A percentile compares a stretch with the other conserved stretches of the same genome.
These are phyloP conservation scores for Hyphodiscus sp. DNA, from an alignment of 2,329 filamentous ascomycete genomes.

Conservation along the genomic window DNA sequence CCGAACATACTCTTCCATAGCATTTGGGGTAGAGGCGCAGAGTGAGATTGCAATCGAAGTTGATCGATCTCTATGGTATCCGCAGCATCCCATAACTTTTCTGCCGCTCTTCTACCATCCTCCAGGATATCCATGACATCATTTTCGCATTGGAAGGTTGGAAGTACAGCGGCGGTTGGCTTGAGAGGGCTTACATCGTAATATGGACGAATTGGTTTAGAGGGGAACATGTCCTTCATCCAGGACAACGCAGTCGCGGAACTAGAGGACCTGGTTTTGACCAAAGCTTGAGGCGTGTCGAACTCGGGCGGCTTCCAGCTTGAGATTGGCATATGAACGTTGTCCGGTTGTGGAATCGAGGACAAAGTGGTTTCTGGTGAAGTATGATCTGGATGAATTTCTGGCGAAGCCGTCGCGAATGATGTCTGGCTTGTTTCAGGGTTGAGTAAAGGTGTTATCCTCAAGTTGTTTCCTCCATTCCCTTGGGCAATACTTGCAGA, in stretches of 20 bases:
- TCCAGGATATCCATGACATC: slow-evolving; percentile 9
- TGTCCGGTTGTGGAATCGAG: neutral
- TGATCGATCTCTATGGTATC: slow-evolving; percentile 1
- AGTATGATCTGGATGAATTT: slow-evolving; percentile 3
- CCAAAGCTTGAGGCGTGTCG: slow-evolving; percentile 6
- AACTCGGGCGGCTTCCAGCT: slow-evolving; percentile 1
- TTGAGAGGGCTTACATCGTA: slow-evolving; percentile 4
- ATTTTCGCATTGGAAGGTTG: slow-evolving; percentile 8
- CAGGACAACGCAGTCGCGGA: slow-evolving; percentile 72
- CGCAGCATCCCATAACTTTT: slow-evolving; percentile 8
- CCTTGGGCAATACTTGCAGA: neutral
- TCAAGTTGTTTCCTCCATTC: neutral
- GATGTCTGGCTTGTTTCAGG: neutral
- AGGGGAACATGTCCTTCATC: slow-evolving; percentile 7
- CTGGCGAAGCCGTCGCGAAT: neutral
- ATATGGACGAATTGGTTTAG: slow-evolving; percentile 7
- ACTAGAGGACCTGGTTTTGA: slow-evolving; percentile 67
- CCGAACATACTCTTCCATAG: slow-evolving; percentile 1
- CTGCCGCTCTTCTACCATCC: slow-evolving; percentile 5
- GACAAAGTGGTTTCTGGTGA: neutral
- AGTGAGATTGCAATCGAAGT: slow-evolving; percentile 1
- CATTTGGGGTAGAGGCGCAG: slow-evolving; percentile 12
- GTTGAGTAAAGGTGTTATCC: neutral
- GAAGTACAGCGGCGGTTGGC: slow-evolving; percentile 9
- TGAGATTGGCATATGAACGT: neutral